phyloP scores from a whole-genome alignment of 495 filamentous ascomycete species.

The Talaromyces borbonicus region DNA sequence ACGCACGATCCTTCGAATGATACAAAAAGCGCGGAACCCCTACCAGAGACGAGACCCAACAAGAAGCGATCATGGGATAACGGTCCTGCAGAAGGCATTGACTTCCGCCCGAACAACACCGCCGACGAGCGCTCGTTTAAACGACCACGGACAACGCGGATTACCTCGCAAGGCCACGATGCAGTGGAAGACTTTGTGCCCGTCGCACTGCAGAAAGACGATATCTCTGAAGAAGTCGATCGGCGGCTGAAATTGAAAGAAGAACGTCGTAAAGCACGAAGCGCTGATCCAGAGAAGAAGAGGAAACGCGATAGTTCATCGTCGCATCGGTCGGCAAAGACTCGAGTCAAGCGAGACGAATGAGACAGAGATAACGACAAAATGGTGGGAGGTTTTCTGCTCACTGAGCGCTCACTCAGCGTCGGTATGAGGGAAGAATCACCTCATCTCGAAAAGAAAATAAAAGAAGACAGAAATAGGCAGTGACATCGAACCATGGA shows the following conservation, averaged over 20 bases:
- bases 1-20: background rate
- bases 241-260: conserved; percentile 31
- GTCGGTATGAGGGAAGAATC: too few species aligned
- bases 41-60: background rate
- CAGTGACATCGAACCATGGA: too few species aligned
- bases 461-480: too few species aligned
- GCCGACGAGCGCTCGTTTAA: conserved; percentile 12
- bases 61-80: conserved; percentile 9
- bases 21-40: background rate
- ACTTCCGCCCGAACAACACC: background rate
- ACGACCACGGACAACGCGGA: conserved; percentile 14
- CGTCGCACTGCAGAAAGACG: conserved; percentile 30
- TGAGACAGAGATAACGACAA: too few species aligned
- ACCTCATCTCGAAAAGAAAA: too few species aligned
- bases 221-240: conserved; percentile 37
- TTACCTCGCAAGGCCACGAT: conserved; percentile 12
- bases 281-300: conserved; percentile 22
- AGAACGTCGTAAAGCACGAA: conserved; percentile 22
- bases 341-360: too few species aligned
- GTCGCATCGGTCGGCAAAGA: too few species aligned
- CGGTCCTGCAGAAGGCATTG: conserved; percentile 5
- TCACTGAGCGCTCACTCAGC: too few species aligned
- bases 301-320: conserved; percentile 28
- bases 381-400: too few species aligned
- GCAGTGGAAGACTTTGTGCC: conserved; percentile 15